A percentile compares a stretch with the other conserved stretches of the same genome.
These are phyloP conservation scores for Glycine tomentella DNA, from an alignment of 306 rosid genomes.

Conservation along the genomic window DNA sequence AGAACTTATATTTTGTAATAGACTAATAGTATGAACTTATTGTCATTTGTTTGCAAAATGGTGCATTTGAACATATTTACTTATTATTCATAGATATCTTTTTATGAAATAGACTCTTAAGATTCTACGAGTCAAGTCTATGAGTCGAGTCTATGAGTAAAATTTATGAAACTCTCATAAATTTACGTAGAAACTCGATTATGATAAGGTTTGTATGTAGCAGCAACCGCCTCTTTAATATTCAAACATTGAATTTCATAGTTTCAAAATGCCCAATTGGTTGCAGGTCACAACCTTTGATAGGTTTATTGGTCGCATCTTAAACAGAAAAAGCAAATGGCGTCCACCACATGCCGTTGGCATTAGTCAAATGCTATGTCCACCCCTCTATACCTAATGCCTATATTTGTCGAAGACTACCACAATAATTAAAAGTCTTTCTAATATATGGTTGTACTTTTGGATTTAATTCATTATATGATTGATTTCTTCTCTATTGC, in stretches of 20 bases:
- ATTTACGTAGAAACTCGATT: no score
- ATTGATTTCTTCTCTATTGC: neutral
- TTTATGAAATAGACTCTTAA: no score
- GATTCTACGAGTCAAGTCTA: no score
- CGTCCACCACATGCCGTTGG: neutral
- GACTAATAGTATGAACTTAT: no score
- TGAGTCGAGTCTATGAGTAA: no score
- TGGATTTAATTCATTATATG: neutral
- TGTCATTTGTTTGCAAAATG: no score
- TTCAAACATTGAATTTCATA: neutral
- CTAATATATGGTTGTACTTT: neutral
- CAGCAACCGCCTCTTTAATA: neutral
- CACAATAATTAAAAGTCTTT: neutral
- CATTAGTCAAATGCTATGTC: neutral
- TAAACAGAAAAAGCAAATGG: neutral
- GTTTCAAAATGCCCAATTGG: neutral
- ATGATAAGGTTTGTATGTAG: no score
- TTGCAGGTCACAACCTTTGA: neutral
- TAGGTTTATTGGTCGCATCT: conserved; percentile 5
- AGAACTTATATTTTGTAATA: no score
- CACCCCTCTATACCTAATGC: neutral
- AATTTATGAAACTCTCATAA: no score
- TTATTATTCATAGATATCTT: no score
- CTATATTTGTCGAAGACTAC: no score
- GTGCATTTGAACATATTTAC: no score